A percentile compares a stretch with the other conserved stretches of the same genome.
Conservation (phyloP, 495 filamentous ascomycete species). For the Chaetomidium leptoderma region DNA sequence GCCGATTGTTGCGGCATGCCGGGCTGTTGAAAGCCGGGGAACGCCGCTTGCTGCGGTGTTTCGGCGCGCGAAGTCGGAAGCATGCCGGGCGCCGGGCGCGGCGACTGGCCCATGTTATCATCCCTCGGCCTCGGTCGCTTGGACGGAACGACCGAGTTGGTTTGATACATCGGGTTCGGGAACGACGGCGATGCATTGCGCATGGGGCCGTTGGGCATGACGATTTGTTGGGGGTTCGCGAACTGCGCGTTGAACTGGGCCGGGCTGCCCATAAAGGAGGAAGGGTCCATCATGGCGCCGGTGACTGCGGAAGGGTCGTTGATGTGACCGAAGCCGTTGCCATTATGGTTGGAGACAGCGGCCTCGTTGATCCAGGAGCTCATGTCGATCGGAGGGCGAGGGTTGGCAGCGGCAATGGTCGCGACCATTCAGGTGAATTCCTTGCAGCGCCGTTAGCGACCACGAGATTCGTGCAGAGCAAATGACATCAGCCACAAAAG, state of each 20-base stretch:
- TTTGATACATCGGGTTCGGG: conserved; percentile 64
- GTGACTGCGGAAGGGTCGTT: conserved; percentile 48
- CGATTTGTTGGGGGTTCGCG: conserved; percentile 59
- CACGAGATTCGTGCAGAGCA: conserved; percentile 31
- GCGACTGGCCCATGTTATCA: conserved; percentile 79
- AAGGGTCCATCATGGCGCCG: conserved; percentile 53
- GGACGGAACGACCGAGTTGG: conserved; percentile 77
- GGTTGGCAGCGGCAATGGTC: conserved; percentile 29
- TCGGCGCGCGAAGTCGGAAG: conserved; percentile 83
- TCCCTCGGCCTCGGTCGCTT: conserved; percentile 79
- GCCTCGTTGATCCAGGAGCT: conserved; percentile 80
- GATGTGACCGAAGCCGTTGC: conserved; percentile 68
- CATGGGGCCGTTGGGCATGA: conserved; percentile 78
- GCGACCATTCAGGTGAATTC: conserved; percentile 48
- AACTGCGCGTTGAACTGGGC: conserved; percentile 53
- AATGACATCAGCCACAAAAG: conserved; percentile 31
- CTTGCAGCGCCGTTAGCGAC: conserved; percentile 47
- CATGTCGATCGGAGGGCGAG: conserved; percentile 49
- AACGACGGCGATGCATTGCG: conserved; percentile 78
- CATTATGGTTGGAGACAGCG: conserved; percentile 70
- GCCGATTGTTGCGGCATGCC: conserved; percentile 55
- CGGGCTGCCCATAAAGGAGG: conserved; percentile 49
- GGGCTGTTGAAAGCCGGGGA: conserved; percentile 54
- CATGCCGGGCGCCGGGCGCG: conserved; percentile 68
- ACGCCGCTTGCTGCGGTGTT: conserved; percentile 74